Evolutionary conservation across 768 basidiomycete species (phyloP), one percentile per base, ranked within the genome.

Genomic region (Mycena filopes): DNA sequence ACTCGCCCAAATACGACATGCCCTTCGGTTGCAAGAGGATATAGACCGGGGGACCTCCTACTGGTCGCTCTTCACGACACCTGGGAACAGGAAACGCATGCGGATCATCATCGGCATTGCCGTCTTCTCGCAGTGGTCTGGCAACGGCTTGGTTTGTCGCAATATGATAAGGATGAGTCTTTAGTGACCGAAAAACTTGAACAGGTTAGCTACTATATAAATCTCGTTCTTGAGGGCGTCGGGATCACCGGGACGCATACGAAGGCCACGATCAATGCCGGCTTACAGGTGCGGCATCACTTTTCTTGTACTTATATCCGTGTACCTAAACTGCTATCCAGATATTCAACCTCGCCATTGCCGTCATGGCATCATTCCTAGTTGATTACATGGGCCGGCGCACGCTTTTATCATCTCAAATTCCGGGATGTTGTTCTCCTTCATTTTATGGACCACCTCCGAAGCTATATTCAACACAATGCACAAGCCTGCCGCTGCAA

Each of bases 121-220:
- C 7, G 71, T 90, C 25, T 92, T 90, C 75, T 89, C 89, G 0
- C 92, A 94, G 65, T 93, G 90, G 92, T 88, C 88, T 54, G 89
- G 89, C 1, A 91, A 90, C 56, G 90, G 89, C 18, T 77, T 92
- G 33, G 86, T 91, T 2, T 89, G 1, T 31, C n/a, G 9, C 23
- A 12, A 2, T 11, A 38, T 20, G 4, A 20, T 23, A 7, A 16
- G 6, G 26, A 48, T 26, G n/a, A n/a, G n/a, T n/a, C n/a, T n/a
- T n/a, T n/a, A n/a, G 4, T 29, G 26, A 28, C 21, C 18, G 28
- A 40, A 26, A 29, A 18, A 48, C 1, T 4, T 13, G 28, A 21
- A 25, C 31, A 63, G 66, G 67, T 65, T 43, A 65, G 64, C 23
- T 91, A 89, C 75, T 93, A 93, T 72, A 90, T 93, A 68, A 86